phyloP scores from a whole-genome alignment of 768 basidiomycete species.

The Kwoniella pini region DNA sequence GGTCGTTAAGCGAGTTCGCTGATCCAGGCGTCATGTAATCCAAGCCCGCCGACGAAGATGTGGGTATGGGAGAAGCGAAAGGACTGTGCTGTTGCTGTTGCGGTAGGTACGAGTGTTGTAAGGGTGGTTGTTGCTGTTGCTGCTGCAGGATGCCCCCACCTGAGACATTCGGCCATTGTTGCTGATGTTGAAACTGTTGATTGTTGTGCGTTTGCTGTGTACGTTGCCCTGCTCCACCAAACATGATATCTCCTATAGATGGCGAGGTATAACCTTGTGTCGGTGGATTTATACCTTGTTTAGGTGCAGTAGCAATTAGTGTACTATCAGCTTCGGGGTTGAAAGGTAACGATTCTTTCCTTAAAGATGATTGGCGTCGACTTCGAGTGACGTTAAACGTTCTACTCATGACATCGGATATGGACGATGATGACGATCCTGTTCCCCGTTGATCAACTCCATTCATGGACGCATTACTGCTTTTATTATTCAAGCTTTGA shows the following conservation, averaged over 20 bases:
- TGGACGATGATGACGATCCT: neutral
- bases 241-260: constrained; percentile 33
- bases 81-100: constrained; percentile 18
- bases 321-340: constrained; percentile 36
- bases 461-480: constrained; percentile 24
- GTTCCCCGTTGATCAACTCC: neutral
- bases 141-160: constrained; percentile 3
- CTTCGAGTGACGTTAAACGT: constrained; percentile 11
- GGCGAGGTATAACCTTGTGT: constrained; percentile 1
- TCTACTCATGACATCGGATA: constrained; percentile 9
- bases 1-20: constrained; percentile 8
- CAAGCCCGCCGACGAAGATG: constrained; percentile 15
- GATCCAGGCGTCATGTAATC: constrained; percentile 23
- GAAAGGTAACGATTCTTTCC: constrained; percentile 43
- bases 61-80: constrained; percentile 12
- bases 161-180: neutral
- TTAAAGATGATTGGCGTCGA: constrained; percentile 10
- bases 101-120: constrained; percentile 2
- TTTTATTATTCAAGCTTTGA: constrained; percentile 14
- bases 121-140: constrained; percentile 9
- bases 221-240: constrained; percentile 11
- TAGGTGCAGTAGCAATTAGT: constrained; percentile 37
- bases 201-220: constrained; percentile 3
- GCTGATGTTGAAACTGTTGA: neutral
- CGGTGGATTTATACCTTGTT: neutral